Base-by-base conservation (phyloP, 805 yeast genomes). In the Ogataea zsoltii region DNA sequence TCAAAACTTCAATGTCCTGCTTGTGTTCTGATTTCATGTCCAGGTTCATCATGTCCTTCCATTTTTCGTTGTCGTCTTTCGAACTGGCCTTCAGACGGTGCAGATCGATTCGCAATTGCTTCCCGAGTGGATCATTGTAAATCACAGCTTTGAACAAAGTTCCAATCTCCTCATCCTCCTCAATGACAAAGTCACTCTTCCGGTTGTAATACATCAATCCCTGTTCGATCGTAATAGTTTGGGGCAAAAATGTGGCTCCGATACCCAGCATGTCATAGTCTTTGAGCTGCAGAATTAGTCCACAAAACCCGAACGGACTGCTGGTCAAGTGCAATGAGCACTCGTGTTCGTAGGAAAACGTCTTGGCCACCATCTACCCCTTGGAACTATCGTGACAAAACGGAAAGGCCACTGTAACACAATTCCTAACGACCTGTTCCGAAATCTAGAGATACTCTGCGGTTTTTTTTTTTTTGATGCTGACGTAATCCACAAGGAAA, bases 21-120 rank as follows among this genome's bases (percentile, higher is more conserved):
- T 37, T 49, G 4, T 51, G 44, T n/a, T 33, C 30, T 4, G 38
- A 36, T 4, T 23, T 7, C 12, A 14, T 15, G 28, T 45, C 54
- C 29, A 50, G 23, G 35, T 50, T 46, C 5, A 41, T 14, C 39
- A 53, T 31, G 11, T 44, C 45, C 39, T 54, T 57, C 64, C 64
- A 58, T 9, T 46, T 45, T 23, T 59, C 62, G 14, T 38, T 28
- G 3, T 44, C 44, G 26, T 53, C 55, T 12, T 41, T 33, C 5
- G 34, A 15, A 16, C 35, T 33, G 10, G 40, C n/a, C 26, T 42
- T 33, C 26, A 53, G 33, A 16, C 44, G 43, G 40, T 53, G 54
- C 18, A 53, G 47, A 38, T 53, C 57, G n/a, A 53, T 38, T 9
- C 55, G 44, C 14, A 53, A 30, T 15, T 40, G 18, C 10, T 37